Base-by-base conservation (phyloP, 257 asterid species). In the Nicotiana tabacum region DNA sequence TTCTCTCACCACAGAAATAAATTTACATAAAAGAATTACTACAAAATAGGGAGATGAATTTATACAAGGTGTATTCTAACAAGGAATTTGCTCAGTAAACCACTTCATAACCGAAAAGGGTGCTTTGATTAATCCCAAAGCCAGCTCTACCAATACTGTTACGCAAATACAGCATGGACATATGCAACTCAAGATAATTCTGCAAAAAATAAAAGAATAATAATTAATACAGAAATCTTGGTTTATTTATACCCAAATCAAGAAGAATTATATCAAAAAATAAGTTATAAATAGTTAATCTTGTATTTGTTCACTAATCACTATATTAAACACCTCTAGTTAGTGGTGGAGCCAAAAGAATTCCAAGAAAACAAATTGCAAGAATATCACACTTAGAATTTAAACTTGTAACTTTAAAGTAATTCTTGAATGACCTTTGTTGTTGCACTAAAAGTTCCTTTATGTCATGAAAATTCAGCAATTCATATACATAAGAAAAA, bases 161-260 rank as follows among this genome's bases (percentile, higher is more conserved):
- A 91, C 96, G 77, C 97, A 92, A 76, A 91, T 72, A 88, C 96
- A 92, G 57, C 97, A 94, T 6, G 98, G 98, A 39, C 98, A 94
- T 87, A 94, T 9, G 81, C 95, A 92, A 85, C 93, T 90, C 92
- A 94, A 68, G 72, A 21, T 0, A 2, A 86, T 90, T 88, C 98
- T 94, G 93, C 89, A 85, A 24, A 46, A 72, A 39, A 0, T 2
- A 72, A 2, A 67, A 67, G 16, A 6, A 66, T 2, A 17, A 57
- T 66, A 1, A 18, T 3, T 68, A 1, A 18, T 43, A 9, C 30
- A 69, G 32, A 69, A 39, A 37, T n/a, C 1, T 9, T 39, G 12
- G 16, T n/a, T n/a, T 9, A 2, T 69, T 11, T 12, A 43, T 0
- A 70, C 11, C 58, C 46, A 39, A 69, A 10, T 1, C 78, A 39